Conservation (phyloP, 495 filamentous ascomycete species). For the Neurospora sp. region DNA sequence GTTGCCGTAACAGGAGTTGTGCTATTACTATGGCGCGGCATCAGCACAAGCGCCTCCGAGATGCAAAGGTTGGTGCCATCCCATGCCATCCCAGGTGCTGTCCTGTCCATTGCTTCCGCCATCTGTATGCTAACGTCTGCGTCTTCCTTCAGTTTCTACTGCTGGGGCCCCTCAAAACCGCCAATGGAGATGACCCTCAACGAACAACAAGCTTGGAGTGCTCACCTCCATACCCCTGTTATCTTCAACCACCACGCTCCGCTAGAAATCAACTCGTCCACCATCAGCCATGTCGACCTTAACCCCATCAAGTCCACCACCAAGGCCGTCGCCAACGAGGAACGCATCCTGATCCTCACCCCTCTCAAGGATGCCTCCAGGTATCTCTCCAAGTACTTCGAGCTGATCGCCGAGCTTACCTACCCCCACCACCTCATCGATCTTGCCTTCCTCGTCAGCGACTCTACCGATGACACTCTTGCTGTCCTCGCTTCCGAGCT, state of each 20-base stretch:
- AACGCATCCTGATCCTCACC: conserved; percentile 90
- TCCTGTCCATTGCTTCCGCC: background rate
- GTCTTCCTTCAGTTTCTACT: conserved; percentile 66
- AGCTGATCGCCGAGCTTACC: conserved; percentile 77
- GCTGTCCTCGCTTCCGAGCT: conserved; percentile 72
- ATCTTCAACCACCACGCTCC: conserved; percentile 92
- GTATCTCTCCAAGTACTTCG: conserved; percentile 82
- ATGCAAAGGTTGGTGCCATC: conserved; percentile 71
- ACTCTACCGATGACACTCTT: conserved; percentile 82
- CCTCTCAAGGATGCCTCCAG: conserved; percentile 81
- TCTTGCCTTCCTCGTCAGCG: conserved; percentile 86
- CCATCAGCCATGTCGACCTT: conserved; percentile 71
- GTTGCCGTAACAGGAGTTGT: conserved; percentile 62
- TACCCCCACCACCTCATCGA: conserved; percentile 97
- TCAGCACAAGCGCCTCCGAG: conserved; percentile 69
- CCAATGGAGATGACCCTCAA: conserved; percentile 90
- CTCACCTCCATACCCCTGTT: conserved; percentile 81
- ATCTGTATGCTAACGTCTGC: conserved; percentile 4
- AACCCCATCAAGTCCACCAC: conserved; percentile 77
- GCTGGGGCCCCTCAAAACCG: conserved; percentile 85
- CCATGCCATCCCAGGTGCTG: conserved; percentile 1
- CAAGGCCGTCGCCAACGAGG: conserved; percentile 65
- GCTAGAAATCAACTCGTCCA: conserved; percentile 67
- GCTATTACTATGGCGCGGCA: conserved; percentile 82
- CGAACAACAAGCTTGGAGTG: conserved; percentile 81